These are phyloP conservation scores for Bromus sterilis DNA, from an alignment of 176 grass and related monocot genomes.

Conservation along the genomic window DNA sequence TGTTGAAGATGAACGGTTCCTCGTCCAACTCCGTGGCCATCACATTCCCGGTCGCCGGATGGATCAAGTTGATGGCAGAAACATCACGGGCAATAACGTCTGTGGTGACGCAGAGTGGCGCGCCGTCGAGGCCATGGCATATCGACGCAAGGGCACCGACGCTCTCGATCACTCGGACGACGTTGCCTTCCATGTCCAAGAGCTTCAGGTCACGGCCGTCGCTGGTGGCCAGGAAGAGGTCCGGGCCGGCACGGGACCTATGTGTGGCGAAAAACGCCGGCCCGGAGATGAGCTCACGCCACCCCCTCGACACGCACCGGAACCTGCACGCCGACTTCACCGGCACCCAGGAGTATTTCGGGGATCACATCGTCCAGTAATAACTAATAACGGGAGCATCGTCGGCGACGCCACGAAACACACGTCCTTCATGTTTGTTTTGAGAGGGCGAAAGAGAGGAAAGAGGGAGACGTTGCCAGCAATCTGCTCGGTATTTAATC, in stretches of 20 bases:
- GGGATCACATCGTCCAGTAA: background rate
- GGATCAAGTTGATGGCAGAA: too few relatives aligned
- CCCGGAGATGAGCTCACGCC: background rate
- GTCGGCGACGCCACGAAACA: too few relatives aligned
- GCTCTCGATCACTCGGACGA: background rate
- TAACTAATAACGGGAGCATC: too few relatives aligned
- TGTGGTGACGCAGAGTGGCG: background rate
- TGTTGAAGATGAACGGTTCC: too few relatives aligned
- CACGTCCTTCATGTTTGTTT: too few relatives aligned
- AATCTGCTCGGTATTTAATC: too few relatives aligned
- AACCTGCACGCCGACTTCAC: background rate
- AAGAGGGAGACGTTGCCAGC: too few relatives aligned
- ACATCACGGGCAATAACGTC: too few relatives aligned
- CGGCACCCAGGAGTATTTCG: background rate
- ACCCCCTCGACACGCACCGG: background rate
- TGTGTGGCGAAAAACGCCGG: background rate
- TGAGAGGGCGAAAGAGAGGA: too few relatives aligned
- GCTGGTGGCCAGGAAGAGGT: background rate
- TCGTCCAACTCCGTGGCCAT: too few relatives aligned
- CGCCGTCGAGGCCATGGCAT: background rate
- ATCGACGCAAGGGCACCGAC: background rate
- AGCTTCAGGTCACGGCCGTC: too few relatives aligned
- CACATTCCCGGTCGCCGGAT: too few relatives aligned
- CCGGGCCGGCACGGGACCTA: background rate
- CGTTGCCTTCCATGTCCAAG: background rate